These are phyloP conservation scores for Podospora fimiseda DNA, from an alignment of 495 filamentous ascomycete genomes.

Conservation along the genomic window DNA sequence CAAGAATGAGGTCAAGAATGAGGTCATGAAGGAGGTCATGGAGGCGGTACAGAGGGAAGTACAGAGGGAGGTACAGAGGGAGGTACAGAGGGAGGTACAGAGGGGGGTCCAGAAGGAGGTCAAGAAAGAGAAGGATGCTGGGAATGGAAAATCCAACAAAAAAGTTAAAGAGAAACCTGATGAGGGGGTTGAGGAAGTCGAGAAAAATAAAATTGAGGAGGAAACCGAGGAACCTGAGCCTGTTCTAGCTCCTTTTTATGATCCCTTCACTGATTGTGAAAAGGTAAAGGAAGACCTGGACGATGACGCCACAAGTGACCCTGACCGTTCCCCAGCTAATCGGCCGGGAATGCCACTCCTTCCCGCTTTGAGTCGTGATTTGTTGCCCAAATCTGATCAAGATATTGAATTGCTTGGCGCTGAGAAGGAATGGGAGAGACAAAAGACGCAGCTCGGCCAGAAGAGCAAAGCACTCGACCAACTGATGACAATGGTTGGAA, in stretches of 20 bases:
- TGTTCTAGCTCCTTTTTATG: background rate
- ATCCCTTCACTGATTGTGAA: background rate
- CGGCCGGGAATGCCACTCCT: constrained; percentile 1
- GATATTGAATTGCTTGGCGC: background rate
- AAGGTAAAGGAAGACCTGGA: background rate
- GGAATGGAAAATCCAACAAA: too few relatives aligned
- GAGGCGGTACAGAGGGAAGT: too few relatives aligned
- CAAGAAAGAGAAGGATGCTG: too few relatives aligned
- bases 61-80: too few relatives aligned
- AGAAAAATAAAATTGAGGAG: too few relatives aligned
- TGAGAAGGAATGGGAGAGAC: constrained; percentile 1
- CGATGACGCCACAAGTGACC: background rate
- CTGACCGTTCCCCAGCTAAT: background rate
- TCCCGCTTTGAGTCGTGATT: background rate
- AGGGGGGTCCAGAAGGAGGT: too few relatives aligned
- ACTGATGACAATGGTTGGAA: constrained; percentile 55
- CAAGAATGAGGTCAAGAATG: too few relatives aligned
- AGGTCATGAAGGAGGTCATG: too few relatives aligned
- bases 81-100: too few relatives aligned
- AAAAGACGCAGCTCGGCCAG: background rate
- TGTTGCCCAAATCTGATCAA: background rate
- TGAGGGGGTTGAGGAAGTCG: too few relatives aligned
- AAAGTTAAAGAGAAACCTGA: too few relatives aligned
- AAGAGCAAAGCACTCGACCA: constrained; percentile 1
- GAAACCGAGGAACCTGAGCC: too few relatives aligned